Conservation (phyloP, 78 protist genomes). For the Speleostelium caveatum region DNA sequence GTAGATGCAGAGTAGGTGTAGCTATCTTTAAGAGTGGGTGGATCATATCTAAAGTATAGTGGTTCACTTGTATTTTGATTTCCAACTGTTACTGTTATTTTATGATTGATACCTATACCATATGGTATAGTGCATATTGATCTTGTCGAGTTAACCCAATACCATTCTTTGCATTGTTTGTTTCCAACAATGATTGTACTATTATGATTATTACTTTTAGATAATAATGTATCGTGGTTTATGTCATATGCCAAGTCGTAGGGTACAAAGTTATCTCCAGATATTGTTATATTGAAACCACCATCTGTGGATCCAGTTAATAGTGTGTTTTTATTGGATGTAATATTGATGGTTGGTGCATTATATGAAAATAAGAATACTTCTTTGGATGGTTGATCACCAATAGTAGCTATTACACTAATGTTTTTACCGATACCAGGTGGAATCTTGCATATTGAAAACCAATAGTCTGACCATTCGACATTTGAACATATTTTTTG, state of each 20-base stretch:
- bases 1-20: not conserved
- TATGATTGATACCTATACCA: not conserved
- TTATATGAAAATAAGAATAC: constrained; percentile 11
- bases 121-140: not conserved
- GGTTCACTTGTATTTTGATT: not conserved
- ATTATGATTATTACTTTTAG: not conserved
- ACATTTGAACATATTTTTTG: not conserved
- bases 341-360: not conserved
- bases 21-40: not conserved
- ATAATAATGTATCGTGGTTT: not conserved
- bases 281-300: not conserved
- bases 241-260: not conserved
- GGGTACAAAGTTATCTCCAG: constrained; percentile 12
- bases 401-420: not conserved
- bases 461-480: not conserved
- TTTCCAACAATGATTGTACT: not conserved
- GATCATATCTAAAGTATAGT: not conserved
- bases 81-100: not conserved
- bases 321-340: no score
- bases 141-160: not conserved
- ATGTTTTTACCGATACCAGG: constrained; percentile 57
- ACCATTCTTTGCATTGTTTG: not conserved
- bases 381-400: not conserved
- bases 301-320: constrained; percentile 10
- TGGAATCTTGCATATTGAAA: not conserved